phyloP scores from a whole-genome alignment of 768 basidiomycete genomes.

The Cystofilobasidium bisporidii region DNA sequence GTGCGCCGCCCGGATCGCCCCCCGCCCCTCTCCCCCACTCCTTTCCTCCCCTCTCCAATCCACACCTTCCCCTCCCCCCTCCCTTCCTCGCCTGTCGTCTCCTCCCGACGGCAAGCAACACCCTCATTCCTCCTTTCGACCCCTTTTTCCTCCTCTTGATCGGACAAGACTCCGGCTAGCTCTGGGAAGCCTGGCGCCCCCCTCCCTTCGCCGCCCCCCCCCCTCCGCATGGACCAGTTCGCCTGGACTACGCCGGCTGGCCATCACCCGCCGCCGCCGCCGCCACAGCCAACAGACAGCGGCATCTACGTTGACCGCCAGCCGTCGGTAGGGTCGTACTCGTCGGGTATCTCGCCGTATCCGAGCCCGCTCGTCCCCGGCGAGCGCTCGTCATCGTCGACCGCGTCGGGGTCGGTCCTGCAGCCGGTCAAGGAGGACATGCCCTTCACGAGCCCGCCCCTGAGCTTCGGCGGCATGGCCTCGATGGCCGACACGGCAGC shows the following conservation, averaged over 20 bases:
- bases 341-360: background rate
- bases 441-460: constrained; percentile 2
- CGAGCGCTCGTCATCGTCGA: background rate
- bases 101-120: too few species aligned
- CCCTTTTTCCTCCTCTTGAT: too few species aligned
- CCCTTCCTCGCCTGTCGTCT: too few species aligned
- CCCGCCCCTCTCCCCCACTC: background rate
- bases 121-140: too few species aligned
- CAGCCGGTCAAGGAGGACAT: constrained; percentile 6
- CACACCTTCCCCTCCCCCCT: too few species aligned
- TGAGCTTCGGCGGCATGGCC: constrained; percentile 1
- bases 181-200: too few species aligned
- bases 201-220: background rate
- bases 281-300: background rate
- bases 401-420: background rate
- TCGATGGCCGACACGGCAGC: background rate
- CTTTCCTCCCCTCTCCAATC: background rate
- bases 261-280: background rate
- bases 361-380: background rate
- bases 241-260: background rate
- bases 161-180: too few species aligned
- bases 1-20: background rate
- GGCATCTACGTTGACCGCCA: background rate
- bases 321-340: background rate
- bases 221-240: background rate